Base-by-base conservation (phyloP, 2,329 filamentous ascomycete species). In the Arthroderma sp. region DNA sequence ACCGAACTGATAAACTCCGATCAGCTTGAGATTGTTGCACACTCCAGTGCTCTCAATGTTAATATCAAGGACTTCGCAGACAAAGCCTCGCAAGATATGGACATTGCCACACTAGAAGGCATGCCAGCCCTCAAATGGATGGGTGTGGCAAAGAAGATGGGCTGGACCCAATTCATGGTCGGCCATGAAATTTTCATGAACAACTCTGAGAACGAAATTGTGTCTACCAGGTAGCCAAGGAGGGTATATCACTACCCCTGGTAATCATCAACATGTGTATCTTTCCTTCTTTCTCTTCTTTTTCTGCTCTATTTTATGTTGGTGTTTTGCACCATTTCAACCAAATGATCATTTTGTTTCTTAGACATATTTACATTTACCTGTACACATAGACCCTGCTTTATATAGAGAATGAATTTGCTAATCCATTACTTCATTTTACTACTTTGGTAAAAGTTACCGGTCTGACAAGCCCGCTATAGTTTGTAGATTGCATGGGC, bases 141-240 rank as follows among this genome's bases (percentile, higher is more conserved):
- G 53, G 53, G 53, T 3, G n/a, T 55, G 7, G 53, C 53, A 13
- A 55, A 55, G 19, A 55, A 55, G 35, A 43, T 25, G 35, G 53
- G 53, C 33, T 55, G 53, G 53, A 55, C 33, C 37, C 53, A 55
- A 21, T 55, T 55, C 35, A 55, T 55, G 53, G 53, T 55, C 13
- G 53, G 53, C 15, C 53, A 55, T 21, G 53, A 55, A 41, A 55
- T 55, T 23, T 28, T 21, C 1, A 55, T 55, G 53, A 25, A 6
- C 17, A 55, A 41, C 23, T 28, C 33, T n/a, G 33, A 35, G 6
- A 35, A 55, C 8, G 15, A 28, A 25, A 55, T 55, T 43, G 35
- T 55, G 17, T 55, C 53, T 11, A 38, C 31, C 11, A 8, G 53
- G 43, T 55, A 53, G 28, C 11, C 41, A 4, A 47, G 15, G 35